Conservation (phyloP, 192 early-diverging fungal genomes). For the Podila verticillata region DNA sequence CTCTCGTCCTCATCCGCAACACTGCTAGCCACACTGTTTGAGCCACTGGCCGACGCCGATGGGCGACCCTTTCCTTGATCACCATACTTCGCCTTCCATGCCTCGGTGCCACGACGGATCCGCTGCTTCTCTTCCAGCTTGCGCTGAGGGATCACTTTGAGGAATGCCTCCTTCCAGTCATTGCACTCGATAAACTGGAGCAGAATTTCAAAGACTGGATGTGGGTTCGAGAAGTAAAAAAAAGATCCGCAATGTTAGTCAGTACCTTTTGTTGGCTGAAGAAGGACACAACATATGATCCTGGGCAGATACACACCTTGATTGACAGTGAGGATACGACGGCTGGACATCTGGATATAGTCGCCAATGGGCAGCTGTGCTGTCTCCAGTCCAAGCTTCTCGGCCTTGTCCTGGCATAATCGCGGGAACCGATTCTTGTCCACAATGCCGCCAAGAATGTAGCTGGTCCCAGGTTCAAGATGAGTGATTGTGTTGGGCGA, state of each 20-base stretch:
- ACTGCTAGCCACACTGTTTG: constrained; percentile 27
- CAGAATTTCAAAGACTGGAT: constrained; percentile 89
- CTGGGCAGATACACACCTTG: constrained; percentile 64
- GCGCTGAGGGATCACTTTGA: constrained; percentile 91
- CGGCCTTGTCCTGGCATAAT: constrained; percentile 84
- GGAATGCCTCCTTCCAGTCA: constrained; percentile 90
- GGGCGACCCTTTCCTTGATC: background rate
- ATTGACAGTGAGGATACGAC: constrained; percentile 94
- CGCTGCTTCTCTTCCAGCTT: constrained; percentile 72
- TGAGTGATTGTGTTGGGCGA: constrained; percentile 72
- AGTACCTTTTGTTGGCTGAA: background rate
- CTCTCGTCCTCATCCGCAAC: constrained; percentile 14
- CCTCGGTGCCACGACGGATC: constrained; percentile 26
- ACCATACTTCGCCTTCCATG: constrained; percentile 26
- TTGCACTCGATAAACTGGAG: constrained; percentile 74
- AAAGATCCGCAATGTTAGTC: background rate
- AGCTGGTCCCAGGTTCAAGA: constrained; percentile 80
- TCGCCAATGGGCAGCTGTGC: constrained; percentile 89
- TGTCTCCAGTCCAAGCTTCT: constrained; percentile 73
- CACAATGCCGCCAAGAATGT: constrained; percentile 95
- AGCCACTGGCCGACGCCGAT: constrained; percentile 7
- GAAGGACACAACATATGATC: background rate
- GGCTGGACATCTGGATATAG: constrained; percentile 79
- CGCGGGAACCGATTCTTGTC: constrained; percentile 84
- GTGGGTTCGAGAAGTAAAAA: background rate